These are phyloP conservation scores for Fraxinus albicans DNA, from an alignment of 305 asterid species.

Conservation along the genomic window DNA sequence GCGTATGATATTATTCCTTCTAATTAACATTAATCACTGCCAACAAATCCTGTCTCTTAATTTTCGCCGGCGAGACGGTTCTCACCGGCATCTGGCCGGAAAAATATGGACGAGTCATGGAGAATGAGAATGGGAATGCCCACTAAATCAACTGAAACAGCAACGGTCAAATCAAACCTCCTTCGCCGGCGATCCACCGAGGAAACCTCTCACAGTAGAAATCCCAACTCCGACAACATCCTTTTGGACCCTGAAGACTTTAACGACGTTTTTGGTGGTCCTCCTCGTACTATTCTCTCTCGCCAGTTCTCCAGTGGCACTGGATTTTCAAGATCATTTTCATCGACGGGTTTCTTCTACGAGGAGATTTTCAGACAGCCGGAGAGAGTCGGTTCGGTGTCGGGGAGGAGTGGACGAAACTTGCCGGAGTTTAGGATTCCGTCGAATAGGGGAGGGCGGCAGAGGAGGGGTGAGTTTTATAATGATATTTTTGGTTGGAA, in stretches of 20 bases:
- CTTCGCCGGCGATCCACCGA: constrained; percentile 46
- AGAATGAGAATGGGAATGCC: constrained; percentile 54
- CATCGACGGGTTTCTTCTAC: constrained; percentile 37
- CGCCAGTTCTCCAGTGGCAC: constrained; percentile 46
- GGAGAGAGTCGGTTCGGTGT: constrained; percentile 32
- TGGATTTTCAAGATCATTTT: constrained; percentile 32
- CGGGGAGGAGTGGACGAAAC: constrained; percentile 42
- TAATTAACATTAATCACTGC: constrained; percentile 22
- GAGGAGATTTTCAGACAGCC: constrained; percentile 54
- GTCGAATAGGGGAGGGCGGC: constrained; percentile 17
- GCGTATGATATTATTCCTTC: background rate
- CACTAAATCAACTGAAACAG: constrained; percentile 25
- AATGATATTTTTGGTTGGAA: constrained; percentile 68
- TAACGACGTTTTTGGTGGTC: constrained; percentile 80
- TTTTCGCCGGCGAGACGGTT: constrained; percentile 1
- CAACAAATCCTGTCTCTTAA: background rate
- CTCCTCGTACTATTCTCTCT: constrained; percentile 66
- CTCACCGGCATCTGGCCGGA: constrained; percentile 24
- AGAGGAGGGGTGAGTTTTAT: constrained; percentile 35
- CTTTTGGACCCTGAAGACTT: constrained; percentile 53
- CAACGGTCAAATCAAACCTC: constrained; percentile 22
- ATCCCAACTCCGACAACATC: constrained; percentile 16
- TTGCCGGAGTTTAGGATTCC: constrained; percentile 77
- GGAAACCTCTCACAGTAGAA: constrained; percentile 30
- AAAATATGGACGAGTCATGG: constrained; percentile 68